Evolutionary conservation across 2,329 filamentous ascomycete species (phyloP).

Genomic region (Fusarium sp.): DNA sequence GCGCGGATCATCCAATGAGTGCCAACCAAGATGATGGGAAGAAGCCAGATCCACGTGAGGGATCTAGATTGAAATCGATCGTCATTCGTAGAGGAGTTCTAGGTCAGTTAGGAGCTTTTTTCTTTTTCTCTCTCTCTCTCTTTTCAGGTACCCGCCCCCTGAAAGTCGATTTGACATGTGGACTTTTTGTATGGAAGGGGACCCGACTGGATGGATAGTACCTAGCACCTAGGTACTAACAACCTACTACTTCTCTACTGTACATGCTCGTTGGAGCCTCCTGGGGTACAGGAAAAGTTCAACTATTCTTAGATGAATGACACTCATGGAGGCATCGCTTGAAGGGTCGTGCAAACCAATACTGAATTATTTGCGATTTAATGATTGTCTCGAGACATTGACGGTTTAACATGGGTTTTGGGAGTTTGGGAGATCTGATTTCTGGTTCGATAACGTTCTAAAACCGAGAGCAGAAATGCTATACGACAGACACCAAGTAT

Average conservation of each 20-base stretch:
- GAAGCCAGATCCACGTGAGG: constrained; percentile 29
- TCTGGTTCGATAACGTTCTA: neutral
- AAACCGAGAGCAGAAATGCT: neutral
- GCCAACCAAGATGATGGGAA: constrained; percentile 10
- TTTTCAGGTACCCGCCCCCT: constrained; percentile 22
- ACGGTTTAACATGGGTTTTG: neutral
- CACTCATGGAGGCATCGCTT: no score
- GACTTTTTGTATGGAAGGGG: constrained; percentile 2
- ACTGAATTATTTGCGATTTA: neutral
- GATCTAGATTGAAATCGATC: constrained; percentile 27
- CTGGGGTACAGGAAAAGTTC: neutral
- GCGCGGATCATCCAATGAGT: constrained; percentile 22
- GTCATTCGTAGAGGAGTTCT: constrained; percentile 19
- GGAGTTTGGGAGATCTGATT: neutral
- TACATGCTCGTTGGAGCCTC: neutral
- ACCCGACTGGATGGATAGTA: neutral
- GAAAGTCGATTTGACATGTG: constrained; percentile 28
- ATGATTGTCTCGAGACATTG: neutral
- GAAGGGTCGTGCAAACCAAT: neutral
- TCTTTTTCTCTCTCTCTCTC: neutral
- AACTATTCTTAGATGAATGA: neutral
- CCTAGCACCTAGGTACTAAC: neutral
- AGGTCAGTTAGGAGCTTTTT: constrained; percentile 14
- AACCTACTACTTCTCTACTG: neutral
- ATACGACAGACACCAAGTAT: neutral